Evolutionary conservation across 306 rosid species (phyloP).

Genomic region (Betula pendula): DNA sequence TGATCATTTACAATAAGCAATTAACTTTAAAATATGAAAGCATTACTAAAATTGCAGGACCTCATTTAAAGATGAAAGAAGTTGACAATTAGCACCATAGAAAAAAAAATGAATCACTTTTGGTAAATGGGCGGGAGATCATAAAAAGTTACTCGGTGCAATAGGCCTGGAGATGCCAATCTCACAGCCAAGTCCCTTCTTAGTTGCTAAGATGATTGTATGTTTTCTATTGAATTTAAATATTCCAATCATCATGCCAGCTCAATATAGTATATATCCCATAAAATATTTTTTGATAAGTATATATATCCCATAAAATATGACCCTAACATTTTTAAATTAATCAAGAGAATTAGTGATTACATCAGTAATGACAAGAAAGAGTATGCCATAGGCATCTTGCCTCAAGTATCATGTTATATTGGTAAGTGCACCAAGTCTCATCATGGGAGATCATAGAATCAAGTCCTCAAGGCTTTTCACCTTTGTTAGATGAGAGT

Average conservation of each 20-base stretch:
- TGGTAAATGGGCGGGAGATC: not conserved
- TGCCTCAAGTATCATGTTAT: not conserved
- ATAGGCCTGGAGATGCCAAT: not conserved
- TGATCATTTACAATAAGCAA: slow-evolving; percentile 22
- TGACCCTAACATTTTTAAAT: no score
- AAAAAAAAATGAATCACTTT: not conserved
- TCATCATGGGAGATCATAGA: not conserved
- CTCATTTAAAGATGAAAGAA: not conserved
- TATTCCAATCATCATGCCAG: not conserved
- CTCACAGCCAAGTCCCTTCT: not conserved
- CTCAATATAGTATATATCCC: not conserved
- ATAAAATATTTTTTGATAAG: no score
- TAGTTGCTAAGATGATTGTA: not conserved
- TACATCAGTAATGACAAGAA: not conserved
- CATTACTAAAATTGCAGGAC: slow-evolving; percentile 7
- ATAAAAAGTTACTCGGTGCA: not conserved
- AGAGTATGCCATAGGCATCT: not conserved
- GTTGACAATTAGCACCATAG: not conserved
- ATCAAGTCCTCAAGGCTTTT: not conserved
- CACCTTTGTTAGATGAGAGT: not conserved
- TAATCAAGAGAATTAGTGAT: no score
- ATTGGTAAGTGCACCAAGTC: not conserved
- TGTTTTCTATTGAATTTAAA: not conserved
- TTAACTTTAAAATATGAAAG: slow-evolving; percentile 10
- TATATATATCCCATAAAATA: no score